These are phyloP conservation scores for Penicillium crustosum DNA, from an alignment of 2,329 filamentous ascomycete species.

Conservation along the genomic window DNA sequence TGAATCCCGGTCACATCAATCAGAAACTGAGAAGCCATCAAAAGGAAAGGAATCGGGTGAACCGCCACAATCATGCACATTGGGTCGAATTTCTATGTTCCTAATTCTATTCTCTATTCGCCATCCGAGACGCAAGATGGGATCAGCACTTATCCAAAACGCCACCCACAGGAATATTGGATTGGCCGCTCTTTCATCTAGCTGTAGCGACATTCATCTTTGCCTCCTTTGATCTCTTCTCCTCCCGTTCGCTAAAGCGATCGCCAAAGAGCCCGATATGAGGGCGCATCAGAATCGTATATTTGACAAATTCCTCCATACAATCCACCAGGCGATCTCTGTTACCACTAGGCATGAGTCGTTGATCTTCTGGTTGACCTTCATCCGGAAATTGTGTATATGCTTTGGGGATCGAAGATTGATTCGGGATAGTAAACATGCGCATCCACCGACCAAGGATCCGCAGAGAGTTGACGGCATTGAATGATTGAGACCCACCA, in stretches of 20 bases:
- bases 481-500: slow-evolving; percentile 68
- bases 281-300: slow-evolving; percentile 63
- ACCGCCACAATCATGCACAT: too few species aligned
- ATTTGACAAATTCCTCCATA: slow-evolving; percentile 71
- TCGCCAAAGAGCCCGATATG: slow-evolving; percentile 63
- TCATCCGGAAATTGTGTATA: slow-evolving; percentile 62
- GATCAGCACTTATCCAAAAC: too few species aligned
- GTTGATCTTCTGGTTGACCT: slow-evolving; percentile 46
- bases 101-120: too few species aligned
- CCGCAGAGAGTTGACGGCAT: slow-evolving; percentile 64
- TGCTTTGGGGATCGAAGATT: slow-evolving; percentile 62
- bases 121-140: too few species aligned
- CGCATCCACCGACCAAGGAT: slow-evolving; percentile 69
- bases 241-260: slow-evolving; percentile 59
- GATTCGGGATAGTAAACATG: slow-evolving; percentile 67
- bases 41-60: too few species aligned
- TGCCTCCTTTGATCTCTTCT: slow-evolving; percentile 26
- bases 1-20: too few species aligned
- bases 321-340: slow-evolving; percentile 63
- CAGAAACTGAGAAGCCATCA: too few species aligned
- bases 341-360: slow-evolving; percentile 57
- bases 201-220: slow-evolving; percentile 1
- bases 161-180: too few species aligned
- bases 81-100: too few species aligned
- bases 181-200: neutral